Percentiles rank a stretch among this genome's conserved stretches.
Conservation (phyloP, 192 early-diverging fungal genomes). For the Gamsiella multidivaricata region DNA sequence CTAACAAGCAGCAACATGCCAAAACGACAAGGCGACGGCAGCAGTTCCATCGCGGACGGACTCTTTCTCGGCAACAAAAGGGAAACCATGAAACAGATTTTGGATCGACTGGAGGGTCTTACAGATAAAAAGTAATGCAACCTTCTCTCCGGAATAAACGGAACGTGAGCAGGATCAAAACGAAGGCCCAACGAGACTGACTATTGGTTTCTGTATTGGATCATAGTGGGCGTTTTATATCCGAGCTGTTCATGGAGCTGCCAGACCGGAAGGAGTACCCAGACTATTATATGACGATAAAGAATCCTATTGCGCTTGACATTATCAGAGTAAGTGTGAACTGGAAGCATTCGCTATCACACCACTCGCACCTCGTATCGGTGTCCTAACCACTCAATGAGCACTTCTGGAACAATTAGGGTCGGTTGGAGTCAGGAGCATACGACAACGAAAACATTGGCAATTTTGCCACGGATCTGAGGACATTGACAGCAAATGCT, state of each 20-base stretch:
- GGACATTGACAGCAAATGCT: conserved; percentile 45
- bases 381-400: not conserved
- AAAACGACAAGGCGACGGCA: conserved; percentile 17
- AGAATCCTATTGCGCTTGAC: conserved; percentile 43
- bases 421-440: conserved; percentile 27
- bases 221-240: conserved; percentile 65
- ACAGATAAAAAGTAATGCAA: conserved; percentile 35
- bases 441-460: conserved; percentile 30
- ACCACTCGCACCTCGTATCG: not conserved
- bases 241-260: conserved; percentile 84
- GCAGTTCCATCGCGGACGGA: conserved; percentile 27
- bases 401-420: conserved; percentile 4
- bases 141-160: not conserved
- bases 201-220: not conserved
- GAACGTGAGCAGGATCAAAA: no score
- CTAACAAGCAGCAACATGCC: conserved; percentile 10
- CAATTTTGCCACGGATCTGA: conserved; percentile 35
- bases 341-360: not conserved
- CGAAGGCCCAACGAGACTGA: not conserved
- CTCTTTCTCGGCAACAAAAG: conserved; percentile 35
- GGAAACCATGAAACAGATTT: conserved; percentile 37
- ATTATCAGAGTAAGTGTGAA: conserved; percentile 34
- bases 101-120: conserved; percentile 36
- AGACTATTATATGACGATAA: conserved; percentile 76
- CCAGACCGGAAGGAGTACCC: conserved; percentile 84